Percentiles rank a stretch among this genome's conserved stretches.
Conservation (phyloP, 192 early-diverging fungal species). For the Coemansia sp. region DNA sequence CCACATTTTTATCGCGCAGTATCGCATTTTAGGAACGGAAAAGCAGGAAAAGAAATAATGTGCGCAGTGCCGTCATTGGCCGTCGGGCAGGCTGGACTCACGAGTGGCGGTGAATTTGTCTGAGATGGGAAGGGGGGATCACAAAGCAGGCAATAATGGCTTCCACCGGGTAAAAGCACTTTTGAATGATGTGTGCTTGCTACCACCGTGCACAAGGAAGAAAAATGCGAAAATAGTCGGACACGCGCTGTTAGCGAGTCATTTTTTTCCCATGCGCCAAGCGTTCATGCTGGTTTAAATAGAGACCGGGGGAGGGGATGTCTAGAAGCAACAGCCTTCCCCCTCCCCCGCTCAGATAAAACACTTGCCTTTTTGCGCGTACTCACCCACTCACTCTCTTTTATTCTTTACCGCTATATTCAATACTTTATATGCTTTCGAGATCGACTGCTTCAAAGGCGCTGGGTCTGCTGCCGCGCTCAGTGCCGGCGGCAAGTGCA, state of each 20-base stretch:
- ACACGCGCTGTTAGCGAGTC: background rate
- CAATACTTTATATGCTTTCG: constrained; percentile 23
- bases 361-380: background rate
- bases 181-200: background rate
- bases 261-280: too few species aligned
- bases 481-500: constrained; percentile 12
- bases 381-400: background rate
- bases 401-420: background rate
- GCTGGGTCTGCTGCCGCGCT: constrained; percentile 16
- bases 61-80: too few species aligned
- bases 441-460: constrained; percentile 41
- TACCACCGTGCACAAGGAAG: background rate
- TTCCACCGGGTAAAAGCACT: constrained; percentile 7
- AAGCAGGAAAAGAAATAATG: too few species aligned
- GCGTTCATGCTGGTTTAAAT: too few species aligned
- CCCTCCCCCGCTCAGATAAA: background rate
- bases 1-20: too few species aligned
- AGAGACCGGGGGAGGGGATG: background rate
- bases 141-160: background rate
- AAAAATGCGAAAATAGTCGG: background rate
- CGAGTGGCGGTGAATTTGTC: background rate
- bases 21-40: too few species aligned
- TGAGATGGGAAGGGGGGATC: background rate
- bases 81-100: too few species aligned
- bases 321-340: background rate